Percentiles rank a stretch among this genome's conserved stretches.
Conservation (phyloP, 352 stramenopile species). For the Pythium chondricola region DNA sequence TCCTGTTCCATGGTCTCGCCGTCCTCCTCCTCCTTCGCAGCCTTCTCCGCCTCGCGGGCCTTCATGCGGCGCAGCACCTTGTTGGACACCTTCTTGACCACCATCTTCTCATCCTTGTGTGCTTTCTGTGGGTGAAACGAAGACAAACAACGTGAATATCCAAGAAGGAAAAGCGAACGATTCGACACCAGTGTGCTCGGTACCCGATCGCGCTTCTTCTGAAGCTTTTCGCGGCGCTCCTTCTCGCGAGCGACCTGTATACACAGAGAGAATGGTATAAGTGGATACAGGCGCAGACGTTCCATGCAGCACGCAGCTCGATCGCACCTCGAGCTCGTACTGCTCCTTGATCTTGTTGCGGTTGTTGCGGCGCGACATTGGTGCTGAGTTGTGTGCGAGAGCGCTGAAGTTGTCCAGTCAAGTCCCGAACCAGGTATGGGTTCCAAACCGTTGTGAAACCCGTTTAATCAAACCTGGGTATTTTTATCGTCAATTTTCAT, state of each 20-base stretch:
- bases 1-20: constrained; percentile 15
- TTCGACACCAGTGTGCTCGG: constrained; percentile 2
- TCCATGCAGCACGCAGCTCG: not conserved
- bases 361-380: constrained; percentile 34
- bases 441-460: too few relatives aligned
- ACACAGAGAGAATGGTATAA: not conserved
- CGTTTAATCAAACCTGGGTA: too few relatives aligned
- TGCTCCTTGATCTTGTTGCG: constrained; percentile 29
- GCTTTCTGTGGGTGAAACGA: constrained; percentile 26
- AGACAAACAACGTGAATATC: too few relatives aligned
- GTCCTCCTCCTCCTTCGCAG: constrained; percentile 13
- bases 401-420: too few relatives aligned
- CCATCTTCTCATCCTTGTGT: constrained; percentile 21
- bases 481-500: too few relatives aligned
- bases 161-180: not conserved
- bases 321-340: constrained; percentile 29
- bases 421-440: too few relatives aligned
- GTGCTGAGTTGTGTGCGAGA: too few relatives aligned
- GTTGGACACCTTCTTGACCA: constrained; percentile 34
- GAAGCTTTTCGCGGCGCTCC: constrained; percentile 28
- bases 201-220: constrained; percentile 31
- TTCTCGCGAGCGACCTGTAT: constrained; percentile 20
- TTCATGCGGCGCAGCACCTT: constrained; percentile 38
- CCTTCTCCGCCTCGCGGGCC: constrained; percentile 21
- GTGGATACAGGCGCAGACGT: not conserved